A percentile compares a stretch with the other conserved stretches of the same genome.
Evolutionary conservation across 2,329 filamentous ascomycete genomes (phyloP).

Genomic region (Tetracladium maxilliforme): DNA sequence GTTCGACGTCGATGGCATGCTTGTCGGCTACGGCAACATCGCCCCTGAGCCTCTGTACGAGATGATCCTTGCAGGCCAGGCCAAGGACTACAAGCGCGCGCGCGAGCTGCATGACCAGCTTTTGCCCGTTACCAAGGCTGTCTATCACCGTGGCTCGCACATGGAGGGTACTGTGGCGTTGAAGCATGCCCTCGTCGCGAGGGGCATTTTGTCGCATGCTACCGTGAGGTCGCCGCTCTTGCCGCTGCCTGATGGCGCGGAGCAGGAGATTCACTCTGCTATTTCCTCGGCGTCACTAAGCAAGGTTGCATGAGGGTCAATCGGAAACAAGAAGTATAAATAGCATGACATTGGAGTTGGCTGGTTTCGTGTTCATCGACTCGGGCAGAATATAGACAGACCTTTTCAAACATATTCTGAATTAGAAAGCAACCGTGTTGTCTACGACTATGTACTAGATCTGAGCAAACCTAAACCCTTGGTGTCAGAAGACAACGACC

Average conservation of each 20-base stretch:
- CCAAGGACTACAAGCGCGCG: constrained; percentile 29
- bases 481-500: too few relatives aligned
- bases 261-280: constrained; percentile 24
- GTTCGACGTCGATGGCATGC: constrained; percentile 36
- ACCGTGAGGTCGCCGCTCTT: constrained; percentile 32
- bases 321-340: too few relatives aligned
- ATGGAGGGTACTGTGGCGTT: constrained; percentile 38
- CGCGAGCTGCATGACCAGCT: constrained; percentile 32
- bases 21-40: constrained; percentile 38
- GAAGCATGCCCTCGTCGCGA: constrained; percentile 34
- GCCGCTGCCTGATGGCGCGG: constrained; percentile 24
- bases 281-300: too few relatives aligned
- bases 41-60: constrained; percentile 32
- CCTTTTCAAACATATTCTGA: too few relatives aligned
- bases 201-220: constrained; percentile 31
- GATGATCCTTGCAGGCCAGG: constrained; percentile 33
- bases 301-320: too few relatives aligned
- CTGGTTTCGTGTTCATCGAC: too few relatives aligned
- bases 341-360: too few relatives aligned
- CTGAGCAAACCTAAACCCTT: too few relatives aligned
- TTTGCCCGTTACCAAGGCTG: constrained; percentile 33
- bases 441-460: too few relatives aligned
- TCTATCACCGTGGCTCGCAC: constrained; percentile 37
- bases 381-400: too few relatives aligned
- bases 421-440: too few relatives aligned